Base-by-base conservation (phyloP, 2,329 filamentous ascomycete genomes). In the Fusarium fracticaudum region DNA sequence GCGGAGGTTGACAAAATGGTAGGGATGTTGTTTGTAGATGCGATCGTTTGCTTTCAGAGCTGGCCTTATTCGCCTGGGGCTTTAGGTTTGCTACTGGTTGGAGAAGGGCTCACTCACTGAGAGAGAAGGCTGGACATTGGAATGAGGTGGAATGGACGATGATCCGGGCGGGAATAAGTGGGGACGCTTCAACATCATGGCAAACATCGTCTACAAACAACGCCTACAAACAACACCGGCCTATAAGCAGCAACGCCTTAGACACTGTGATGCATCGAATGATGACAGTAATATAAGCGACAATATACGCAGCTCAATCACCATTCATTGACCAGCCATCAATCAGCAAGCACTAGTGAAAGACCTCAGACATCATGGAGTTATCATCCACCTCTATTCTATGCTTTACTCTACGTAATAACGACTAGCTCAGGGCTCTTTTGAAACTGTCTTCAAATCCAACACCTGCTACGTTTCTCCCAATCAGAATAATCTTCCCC, bases 401-500 rank as follows among this genome's bases (percentile, higher is more conserved):
- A 11, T 57, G 35, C 12, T 41, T 35, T 13, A 29, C 48, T 60
- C 24, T 54, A 11, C 18, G n/a, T 24, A 38, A n/a, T 54, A n/a
- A 20, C 17, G 4, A n/a, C 26, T 51, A 78, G 40, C 71, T 70
- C 15, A 83, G 45, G 17, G 75, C 66, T 80, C 69, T 61, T 53
- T 72, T 76, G 54, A 86, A 81, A 68, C 84, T 91, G 60, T 80
- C 78, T 71, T 84, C 82, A 76, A 92, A 89, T 64, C 88, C 83
- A 51, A 87, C 83, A n/a, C 81, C 81, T 26, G 81, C 83, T 61
- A 92, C 78, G 48, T 87, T 83, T 67, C 89, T 86, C 50, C 91
- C 91, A 80, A 93, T 92, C 51, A 93, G 77, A 15, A 93, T 88
- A 55, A 93, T 83, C 80, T 93, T 93, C 29, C 91, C 88, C 43